Evolutionary conservation across 2,329 filamentous ascomycete species (phyloP).

Genomic region (Teratosphaeria pseudoeucalypti): DNA sequence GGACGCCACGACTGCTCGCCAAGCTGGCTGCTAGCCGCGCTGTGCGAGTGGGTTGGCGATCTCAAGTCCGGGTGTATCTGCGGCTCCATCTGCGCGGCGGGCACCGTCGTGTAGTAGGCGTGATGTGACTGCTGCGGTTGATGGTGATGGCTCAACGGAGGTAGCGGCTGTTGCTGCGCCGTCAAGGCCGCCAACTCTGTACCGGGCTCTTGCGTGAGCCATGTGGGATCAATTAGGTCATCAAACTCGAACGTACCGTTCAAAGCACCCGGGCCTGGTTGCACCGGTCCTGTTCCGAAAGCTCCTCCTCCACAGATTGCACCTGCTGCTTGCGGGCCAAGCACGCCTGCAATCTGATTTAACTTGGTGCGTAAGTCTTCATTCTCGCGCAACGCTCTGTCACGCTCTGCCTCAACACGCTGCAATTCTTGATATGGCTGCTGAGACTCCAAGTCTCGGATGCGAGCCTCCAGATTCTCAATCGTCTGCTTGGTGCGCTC

Average conservation of each 20-base stretch:
- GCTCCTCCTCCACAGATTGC: not conserved
- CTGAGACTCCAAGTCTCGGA: constrained; percentile 65
- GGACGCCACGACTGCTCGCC: constrained; percentile 3
- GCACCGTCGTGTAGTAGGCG: not conserved
- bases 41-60: constrained; percentile 5
- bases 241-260: constrained; percentile 21
- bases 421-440: constrained; percentile 80
- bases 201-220: constrained; percentile 16
- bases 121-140: constrained; percentile 6
- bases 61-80: constrained; percentile 26
- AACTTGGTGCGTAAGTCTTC: constrained; percentile 63
- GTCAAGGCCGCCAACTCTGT: constrained; percentile 39
- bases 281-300: not conserved
- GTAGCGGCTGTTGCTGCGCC: constrained; percentile 34
- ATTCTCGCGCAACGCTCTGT: constrained; percentile 69
- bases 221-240: constrained; percentile 15
- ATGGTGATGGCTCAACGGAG: constrained; percentile 14
- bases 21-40: not conserved
- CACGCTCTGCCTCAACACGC: constrained; percentile 55
- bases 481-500: constrained; percentile 75
- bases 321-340: constrained; percentile 8
- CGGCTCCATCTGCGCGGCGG: constrained; percentile 6
- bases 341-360: constrained; percentile 19
- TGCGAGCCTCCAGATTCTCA: constrained; percentile 60
- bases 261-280: constrained; percentile 8